Evolutionary conservation across 2,329 filamentous ascomycete species (phyloP).

Genomic region (Teratosphaeria gauchensis): DNA sequence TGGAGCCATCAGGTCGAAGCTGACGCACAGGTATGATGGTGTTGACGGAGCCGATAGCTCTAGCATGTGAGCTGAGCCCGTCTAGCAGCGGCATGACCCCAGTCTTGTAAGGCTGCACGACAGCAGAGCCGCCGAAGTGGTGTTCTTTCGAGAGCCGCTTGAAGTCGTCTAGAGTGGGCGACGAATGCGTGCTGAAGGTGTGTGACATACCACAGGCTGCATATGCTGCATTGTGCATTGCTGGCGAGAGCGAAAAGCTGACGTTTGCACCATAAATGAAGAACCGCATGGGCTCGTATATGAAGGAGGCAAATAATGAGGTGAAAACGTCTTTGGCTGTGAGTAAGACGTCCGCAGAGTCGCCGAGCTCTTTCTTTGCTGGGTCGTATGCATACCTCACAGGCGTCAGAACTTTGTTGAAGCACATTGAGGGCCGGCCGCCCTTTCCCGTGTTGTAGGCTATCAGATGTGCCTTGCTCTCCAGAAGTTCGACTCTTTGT

Average conservation of each 20-base stretch:
- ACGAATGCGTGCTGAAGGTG: constrained; percentile 55
- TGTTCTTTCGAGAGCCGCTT: constrained; percentile 54
- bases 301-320: constrained; percentile 56
- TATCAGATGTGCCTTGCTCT: constrained; percentile 16
- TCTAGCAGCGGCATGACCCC: constrained; percentile 57
- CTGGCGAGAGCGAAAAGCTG: constrained; percentile 62
- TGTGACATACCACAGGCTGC: constrained; percentile 59
- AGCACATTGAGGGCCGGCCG: constrained; percentile 55
- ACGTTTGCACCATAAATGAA: constrained; percentile 67
- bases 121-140: constrained; percentile 61
- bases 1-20: constrained; percentile 45
- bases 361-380: neutral
- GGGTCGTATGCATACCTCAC: constrained; percentile 28
- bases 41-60: constrained; percentile 66
- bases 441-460: constrained; percentile 48
- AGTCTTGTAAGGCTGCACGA: constrained; percentile 66
- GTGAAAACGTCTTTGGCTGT: constrained; percentile 55
- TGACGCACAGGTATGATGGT: constrained; percentile 63
- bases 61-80: constrained; percentile 60
- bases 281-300: constrained; percentile 60
- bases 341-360: constrained; percentile 22
- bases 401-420: constrained; percentile 56
- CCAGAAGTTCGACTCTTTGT: constrained; percentile 31
- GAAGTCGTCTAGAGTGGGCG: constrained; percentile 52
- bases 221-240: constrained; percentile 67